Percentiles rank a stretch among this genome's conserved stretches.
These are phyloP conservation scores for Fusarium clavum DNA, from an alignment of 2,329 filamentous ascomycete genomes.

Conservation along the genomic window DNA sequence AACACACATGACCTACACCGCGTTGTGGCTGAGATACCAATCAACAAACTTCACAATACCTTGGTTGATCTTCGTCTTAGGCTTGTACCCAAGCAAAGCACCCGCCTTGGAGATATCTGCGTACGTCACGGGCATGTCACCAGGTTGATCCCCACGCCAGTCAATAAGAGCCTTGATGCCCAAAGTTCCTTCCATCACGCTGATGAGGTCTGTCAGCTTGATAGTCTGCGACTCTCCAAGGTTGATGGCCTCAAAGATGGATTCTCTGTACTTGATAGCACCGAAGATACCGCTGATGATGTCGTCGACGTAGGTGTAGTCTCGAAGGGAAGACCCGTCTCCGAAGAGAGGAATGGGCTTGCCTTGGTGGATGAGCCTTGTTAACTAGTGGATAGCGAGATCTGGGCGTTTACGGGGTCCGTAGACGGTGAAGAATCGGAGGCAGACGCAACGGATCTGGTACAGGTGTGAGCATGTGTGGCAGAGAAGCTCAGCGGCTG, in stretches of 20 bases:
- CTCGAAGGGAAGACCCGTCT: neutral
- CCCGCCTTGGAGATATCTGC: conserved; percentile 14
- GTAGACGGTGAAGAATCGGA: conserved; percentile 21
- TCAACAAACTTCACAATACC: conserved; percentile 14
- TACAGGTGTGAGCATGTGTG: conserved; percentile 18
- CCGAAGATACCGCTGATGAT: conserved; percentile 8
- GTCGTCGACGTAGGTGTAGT: conserved; percentile 17
- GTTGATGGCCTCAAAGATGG: conserved; percentile 9
- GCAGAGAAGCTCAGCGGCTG: conserved; percentile 3
- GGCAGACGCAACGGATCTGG: conserved; percentile 15
- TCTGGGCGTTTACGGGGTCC: conserved; percentile 14
- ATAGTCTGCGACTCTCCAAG: conserved; percentile 22
- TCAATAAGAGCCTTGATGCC: conserved; percentile 10
- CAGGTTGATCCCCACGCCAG: conserved; percentile 4
- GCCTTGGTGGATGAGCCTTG: conserved; percentile 16
- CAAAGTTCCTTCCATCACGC: neutral
- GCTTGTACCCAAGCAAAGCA: conserved; percentile 10
- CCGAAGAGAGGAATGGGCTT: conserved; percentile 12
- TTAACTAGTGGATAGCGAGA: conserved; percentile 21
- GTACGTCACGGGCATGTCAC: conserved; percentile 13
- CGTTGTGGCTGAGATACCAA: conserved; percentile 12
- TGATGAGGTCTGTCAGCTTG: conserved; percentile 3
- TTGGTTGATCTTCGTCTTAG: conserved; percentile 4
- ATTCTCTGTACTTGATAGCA: neutral
- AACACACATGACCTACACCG: neutral